Percentiles rank a stretch among this genome's conserved stretches.
phyloP scores from a whole-genome alignment of 2,329 filamentous ascomycete genomes.

The Phialemoniopsis sp. region DNA sequence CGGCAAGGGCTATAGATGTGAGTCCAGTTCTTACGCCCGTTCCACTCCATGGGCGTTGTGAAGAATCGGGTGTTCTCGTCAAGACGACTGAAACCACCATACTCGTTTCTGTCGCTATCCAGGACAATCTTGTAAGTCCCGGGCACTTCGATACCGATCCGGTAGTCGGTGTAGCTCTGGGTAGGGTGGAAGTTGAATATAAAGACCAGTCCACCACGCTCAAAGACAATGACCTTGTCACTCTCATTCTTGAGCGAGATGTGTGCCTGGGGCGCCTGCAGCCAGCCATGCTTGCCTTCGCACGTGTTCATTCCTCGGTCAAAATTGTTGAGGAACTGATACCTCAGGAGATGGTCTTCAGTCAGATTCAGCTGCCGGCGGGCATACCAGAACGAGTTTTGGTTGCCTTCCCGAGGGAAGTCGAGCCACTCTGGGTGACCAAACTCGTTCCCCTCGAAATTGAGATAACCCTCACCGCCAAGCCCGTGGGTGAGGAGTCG shows the following conservation, averaged over 20 bases:
- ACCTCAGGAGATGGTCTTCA: constrained; percentile 80
- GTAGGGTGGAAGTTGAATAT: constrained; percentile 94
- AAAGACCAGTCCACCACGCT: constrained; percentile 84
- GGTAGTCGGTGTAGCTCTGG: constrained; percentile 85
- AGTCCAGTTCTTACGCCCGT: constrained; percentile 81
- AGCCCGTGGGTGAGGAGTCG: constrained; percentile 86
- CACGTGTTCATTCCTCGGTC: constrained; percentile 86
- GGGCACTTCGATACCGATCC: constrained; percentile 77
- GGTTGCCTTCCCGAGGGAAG: constrained; percentile 89
- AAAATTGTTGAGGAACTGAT: constrained; percentile 89
- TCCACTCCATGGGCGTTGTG: constrained; percentile 88
- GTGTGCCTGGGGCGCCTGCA: constrained; percentile 80
- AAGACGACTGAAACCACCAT: constrained; percentile 77
- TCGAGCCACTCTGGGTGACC: constrained; percentile 99
- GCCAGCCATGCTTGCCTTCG: constrained; percentile 89
- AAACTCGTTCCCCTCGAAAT: constrained; percentile 99
- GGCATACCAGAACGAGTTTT: constrained; percentile 92
- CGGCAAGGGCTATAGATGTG: constrained; percentile 87
- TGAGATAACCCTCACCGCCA: constrained; percentile 94
- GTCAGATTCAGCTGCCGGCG: constrained; percentile 90
- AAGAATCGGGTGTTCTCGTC: constrained; percentile 83
- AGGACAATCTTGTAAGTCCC: constrained; percentile 87
- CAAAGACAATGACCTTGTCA: constrained; percentile 95
- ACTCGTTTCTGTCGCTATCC: constrained; percentile 71
- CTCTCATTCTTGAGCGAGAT: constrained; percentile 89